phyloP scores from a whole-genome alignment of 106 monocot species.

The Allium cepa region DNA sequence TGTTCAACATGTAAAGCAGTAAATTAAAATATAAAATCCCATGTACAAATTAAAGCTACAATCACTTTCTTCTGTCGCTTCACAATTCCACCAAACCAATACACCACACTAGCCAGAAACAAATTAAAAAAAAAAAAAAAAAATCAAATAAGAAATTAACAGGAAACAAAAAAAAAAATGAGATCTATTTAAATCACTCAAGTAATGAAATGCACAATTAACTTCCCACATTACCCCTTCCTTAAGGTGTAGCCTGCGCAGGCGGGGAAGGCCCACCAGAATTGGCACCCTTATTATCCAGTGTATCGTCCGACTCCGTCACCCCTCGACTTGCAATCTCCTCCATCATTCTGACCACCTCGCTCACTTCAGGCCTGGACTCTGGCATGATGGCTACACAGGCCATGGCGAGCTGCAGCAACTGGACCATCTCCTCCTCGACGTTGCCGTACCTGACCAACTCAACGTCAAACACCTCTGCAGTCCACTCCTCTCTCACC shows the following conservation, averaged over 20 bases:
- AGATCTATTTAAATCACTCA: neutral
- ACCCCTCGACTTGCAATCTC: conserved; percentile 28
- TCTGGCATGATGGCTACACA: conserved; percentile 45
- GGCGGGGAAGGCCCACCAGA: conserved; percentile 29
- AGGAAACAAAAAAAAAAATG: neutral
- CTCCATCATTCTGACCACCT: conserved; percentile 54
- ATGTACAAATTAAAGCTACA: neutral
- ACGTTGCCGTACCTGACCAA: conserved; percentile 28
- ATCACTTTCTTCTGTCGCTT: neutral
- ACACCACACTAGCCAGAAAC: neutral
- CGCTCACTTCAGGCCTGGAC: conserved; percentile 32
- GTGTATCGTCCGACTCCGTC: conserved; percentile 28
- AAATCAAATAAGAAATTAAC: neutral
- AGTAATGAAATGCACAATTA: conserved; percentile 10
- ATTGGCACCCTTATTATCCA: conserved; percentile 16
- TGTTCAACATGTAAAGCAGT: neutral
- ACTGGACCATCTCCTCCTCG: conserved; percentile 82
- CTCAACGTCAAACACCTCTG: conserved; percentile 69
- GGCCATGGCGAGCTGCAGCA: conserved; percentile 64
- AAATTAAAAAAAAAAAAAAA: neutral
- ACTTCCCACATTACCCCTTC: neutral
- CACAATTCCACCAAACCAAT: conserved; percentile 6
- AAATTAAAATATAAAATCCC: neutral
- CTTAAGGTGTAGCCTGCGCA: conserved; percentile 11
- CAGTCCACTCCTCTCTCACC: conserved; percentile 77